Conservation (phyloP, 495 filamentous ascomycete species). For the Cryomyces minteri region DNA sequence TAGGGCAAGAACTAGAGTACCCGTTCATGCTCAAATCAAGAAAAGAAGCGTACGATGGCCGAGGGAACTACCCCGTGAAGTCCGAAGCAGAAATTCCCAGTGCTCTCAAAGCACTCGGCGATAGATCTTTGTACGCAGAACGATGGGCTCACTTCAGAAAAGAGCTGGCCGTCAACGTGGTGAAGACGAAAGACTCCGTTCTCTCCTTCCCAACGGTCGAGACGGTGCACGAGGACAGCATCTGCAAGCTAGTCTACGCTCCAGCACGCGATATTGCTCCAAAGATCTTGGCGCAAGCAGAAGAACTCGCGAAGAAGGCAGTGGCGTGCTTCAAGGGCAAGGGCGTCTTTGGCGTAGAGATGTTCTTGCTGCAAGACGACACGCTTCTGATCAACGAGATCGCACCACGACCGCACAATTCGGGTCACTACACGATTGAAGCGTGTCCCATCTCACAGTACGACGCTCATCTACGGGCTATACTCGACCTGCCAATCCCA, state of each 20-base stretch:
- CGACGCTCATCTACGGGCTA: conserved; percentile 72
- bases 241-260: conserved; percentile 85
- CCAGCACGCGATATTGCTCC: conserved; percentile 58
- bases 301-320: conserved; percentile 60
- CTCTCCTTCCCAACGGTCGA: conserved; percentile 81
- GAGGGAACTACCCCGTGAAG: conserved; percentile 70
- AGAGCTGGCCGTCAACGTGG: conserved; percentile 88
- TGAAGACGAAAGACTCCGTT: conserved; percentile 65
- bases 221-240: conserved; percentile 85
- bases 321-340: conserved; percentile 67
- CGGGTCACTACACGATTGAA: conserved; percentile 94
- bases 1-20: conserved; percentile 50
- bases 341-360: conserved; percentile 90
- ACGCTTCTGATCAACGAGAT: conserved; percentile 74
- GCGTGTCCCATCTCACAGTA: conserved; percentile 81
- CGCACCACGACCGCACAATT: conserved; percentile 91
- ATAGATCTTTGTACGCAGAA: conserved; percentile 69
- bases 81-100: conserved; percentile 45
- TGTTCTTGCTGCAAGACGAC: conserved; percentile 72
- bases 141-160: conserved; percentile 73
- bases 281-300: conserved; percentile 41
- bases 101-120: conserved; percentile 50
- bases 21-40: conserved; percentile 92
- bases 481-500: conserved; percentile 60
- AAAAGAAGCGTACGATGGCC: conserved; percentile 86